Base-by-base conservation (phyloP, 1,284 basidiomycete species). In the Psilocybe mexicana region DNA sequence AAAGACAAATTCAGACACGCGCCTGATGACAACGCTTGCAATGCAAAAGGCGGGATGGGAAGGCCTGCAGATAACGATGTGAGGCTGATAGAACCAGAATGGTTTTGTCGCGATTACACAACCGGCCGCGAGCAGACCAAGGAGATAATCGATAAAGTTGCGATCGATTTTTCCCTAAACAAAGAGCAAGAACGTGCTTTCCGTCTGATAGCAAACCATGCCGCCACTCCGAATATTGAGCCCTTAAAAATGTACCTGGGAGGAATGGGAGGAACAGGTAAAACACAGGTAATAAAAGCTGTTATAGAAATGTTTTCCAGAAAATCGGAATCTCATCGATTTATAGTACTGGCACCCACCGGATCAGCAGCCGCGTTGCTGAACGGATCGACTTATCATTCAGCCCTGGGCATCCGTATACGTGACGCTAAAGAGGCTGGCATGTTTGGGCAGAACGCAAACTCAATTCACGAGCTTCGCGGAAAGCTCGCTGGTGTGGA, bases 201-300 rank as follows among this genome's bases (percentile, higher is more conserved):
- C 44, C 12, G 58, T 2, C 65, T 70, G 10, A 53, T 73, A 40
- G 65, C 66, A 7, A 66, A 69, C 35, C 67, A 72, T 65, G 61
- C 61, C 0, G 24, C 58, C 1, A 14, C 40, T 10, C 33, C 18
- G 10, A 35, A 51, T 36, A 38, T 59, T 3, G 58, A 66, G 2
- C 72, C 67, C 23, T 54, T 78, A 12, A 62, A 66, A 43, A 74
- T 78, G 73, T 73, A 76, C 57, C 23, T 76, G 1, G 73, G 69
- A 4, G 74, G 75, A 3, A 73, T 74, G 70, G 73, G 61, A 14
- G 71, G 74, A 3, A 73, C 71, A 2, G 72, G 75, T 8, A 77
- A 77, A 59, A 71, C 70, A 23, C 71, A 69, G 24, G 76, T 78
- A 8, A 18, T 74, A 1, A 60, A 67, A 28, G 66, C 66, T 0